phyloP scores from a whole-genome alignment of 257 asterid species.

The Plantago ovata region DNA sequence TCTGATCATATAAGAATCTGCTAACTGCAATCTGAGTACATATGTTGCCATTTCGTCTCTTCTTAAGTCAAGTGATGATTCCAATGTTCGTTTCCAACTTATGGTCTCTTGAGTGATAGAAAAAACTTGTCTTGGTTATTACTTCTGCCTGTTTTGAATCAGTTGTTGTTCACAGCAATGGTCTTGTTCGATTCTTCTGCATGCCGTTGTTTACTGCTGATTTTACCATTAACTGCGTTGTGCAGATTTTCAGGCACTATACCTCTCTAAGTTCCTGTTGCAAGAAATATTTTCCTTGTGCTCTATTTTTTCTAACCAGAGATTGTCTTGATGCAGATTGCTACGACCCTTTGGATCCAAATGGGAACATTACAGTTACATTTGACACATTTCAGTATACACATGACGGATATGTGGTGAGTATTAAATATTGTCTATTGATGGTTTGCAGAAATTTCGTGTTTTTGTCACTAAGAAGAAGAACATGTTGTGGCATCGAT shows the following conservation, averaged over 20 bases:
- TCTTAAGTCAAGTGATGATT: slow-evolving; percentile 27
- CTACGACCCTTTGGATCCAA: slow-evolving; percentile 73
- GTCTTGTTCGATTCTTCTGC: slow-evolving; percentile 20
- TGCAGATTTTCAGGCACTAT: slow-evolving; percentile 48
- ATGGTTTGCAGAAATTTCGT: no score
- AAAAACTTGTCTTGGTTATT: neutral
- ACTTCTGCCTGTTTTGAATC: neutral
- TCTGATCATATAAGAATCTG: no score
- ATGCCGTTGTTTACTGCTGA: slow-evolving; percentile 18
- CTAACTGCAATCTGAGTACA: no score
- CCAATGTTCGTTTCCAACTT: slow-evolving; percentile 27
- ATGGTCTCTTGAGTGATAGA: slow-evolving; percentile 6
- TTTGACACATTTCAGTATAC: slow-evolving; percentile 47
- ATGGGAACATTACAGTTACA: slow-evolving; percentile 50
- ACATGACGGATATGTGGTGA: slow-evolving; percentile 58
- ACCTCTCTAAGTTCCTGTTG: neutral
- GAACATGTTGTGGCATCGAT: no score
- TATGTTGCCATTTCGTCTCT: slow-evolving; percentile 19
- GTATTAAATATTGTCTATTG: no score
- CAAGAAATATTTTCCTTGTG: no score
- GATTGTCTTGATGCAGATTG: slow-evolving; percentile 41
- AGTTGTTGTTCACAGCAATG: slow-evolving; percentile 21
- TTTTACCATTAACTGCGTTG: slow-evolving; percentile 22
- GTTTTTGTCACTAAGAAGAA: no score
- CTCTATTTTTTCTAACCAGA: slow-evolving; percentile 5